Percentiles rank a stretch among this genome's conserved stretches.
These are phyloP conservation scores for Linum tenue DNA, from an alignment of 345 rosid species.

Conservation along the genomic window DNA sequence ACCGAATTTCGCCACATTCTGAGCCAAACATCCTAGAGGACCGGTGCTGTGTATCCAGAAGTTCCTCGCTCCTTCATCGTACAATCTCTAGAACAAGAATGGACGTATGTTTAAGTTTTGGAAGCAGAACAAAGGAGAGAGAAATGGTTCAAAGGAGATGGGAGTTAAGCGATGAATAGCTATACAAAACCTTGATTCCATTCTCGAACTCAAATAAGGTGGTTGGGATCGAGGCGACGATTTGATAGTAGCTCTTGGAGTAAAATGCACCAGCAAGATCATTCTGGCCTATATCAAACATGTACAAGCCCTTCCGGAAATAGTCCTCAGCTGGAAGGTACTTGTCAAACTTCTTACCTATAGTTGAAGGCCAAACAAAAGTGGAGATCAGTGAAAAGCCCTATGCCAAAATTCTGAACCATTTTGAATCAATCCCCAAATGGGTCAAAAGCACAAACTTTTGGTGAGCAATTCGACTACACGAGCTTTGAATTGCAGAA, in stretches of 20 bases:
- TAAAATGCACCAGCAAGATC: slow-evolving; percentile 95
- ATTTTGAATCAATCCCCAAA: background rate
- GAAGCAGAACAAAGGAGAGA: background rate
- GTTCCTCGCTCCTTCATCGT: slow-evolving; percentile 80
- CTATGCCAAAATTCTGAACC: background rate
- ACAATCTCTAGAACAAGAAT: slow-evolving; percentile 35
- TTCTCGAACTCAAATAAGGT: slow-evolving; percentile 61
- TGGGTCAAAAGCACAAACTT: slow-evolving; percentile 23
- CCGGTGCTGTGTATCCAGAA: slow-evolving; percentile 96
- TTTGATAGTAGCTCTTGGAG: slow-evolving; percentile 74
- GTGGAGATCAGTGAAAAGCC: background rate
- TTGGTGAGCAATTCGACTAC: slow-evolving; percentile 49
- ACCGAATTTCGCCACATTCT: slow-evolving; percentile 81
- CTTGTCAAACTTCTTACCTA: slow-evolving; percentile 45
- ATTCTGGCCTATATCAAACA: slow-evolving; percentile 93
- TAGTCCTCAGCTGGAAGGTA: slow-evolving; percentile 62
- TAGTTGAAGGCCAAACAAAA: slow-evolving; percentile 11
- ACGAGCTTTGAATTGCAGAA: slow-evolving; percentile 63
- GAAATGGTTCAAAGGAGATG: background rate
- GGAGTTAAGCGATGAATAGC: background rate
- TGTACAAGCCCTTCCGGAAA: slow-evolving; percentile 62
- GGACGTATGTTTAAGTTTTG: background rate
- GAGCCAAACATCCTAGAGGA: slow-evolving; percentile 90
- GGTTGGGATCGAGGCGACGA: slow-evolving; percentile 63
- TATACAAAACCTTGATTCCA: slow-evolving; percentile 45